A percentile compares a stretch with the other conserved stretches of the same genome.
phyloP scores from a whole-genome alignment of 257 asterid species.

The Petrea volubilis region DNA sequence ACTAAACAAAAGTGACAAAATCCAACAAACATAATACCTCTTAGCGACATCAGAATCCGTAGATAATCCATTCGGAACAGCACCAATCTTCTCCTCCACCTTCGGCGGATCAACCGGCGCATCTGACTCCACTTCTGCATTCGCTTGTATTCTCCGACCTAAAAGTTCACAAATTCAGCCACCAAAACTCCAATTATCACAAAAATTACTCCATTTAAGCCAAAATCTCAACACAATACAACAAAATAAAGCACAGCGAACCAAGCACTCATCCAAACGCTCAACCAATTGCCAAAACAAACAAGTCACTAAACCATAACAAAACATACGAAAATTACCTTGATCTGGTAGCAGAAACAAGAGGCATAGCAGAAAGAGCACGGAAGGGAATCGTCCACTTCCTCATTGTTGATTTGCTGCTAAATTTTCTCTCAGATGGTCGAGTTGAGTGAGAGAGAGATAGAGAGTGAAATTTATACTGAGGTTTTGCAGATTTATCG shows the following conservation, averaged over 20 bases:
- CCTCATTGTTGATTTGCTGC: conserved; percentile 45
- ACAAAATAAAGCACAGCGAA: neutral
- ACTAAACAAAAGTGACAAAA: neutral
- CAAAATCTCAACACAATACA: neutral
- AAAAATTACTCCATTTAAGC: neutral
- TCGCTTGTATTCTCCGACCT: conserved; percentile 76
- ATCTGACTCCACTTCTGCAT: conserved; percentile 72
- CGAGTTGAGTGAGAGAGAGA: neutral
- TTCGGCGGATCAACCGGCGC: conserved; percentile 76
- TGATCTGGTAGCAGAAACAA: conserved; percentile 84
- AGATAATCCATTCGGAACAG: conserved; percentile 75
- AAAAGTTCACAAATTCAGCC: neutral
- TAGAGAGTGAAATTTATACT: neutral
- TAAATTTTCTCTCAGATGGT: neutral
- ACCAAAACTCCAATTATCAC: neutral
- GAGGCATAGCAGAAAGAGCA: conserved; percentile 64
- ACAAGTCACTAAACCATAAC: neutral
- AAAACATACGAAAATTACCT: conserved; percentile 35
- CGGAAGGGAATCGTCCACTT: conserved; percentile 84
- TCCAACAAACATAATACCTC: conserved; percentile 45
- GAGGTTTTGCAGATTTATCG: conserved; percentile 1
- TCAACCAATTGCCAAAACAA: neutral
- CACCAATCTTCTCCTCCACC: conserved; percentile 85
- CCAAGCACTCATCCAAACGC: neutral
- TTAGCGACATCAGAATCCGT: conserved; percentile 88